These are phyloP conservation scores for Ceratocystis variospora DNA, from an alignment of 2,329 filamentous ascomycete species.

Conservation along the genomic window DNA sequence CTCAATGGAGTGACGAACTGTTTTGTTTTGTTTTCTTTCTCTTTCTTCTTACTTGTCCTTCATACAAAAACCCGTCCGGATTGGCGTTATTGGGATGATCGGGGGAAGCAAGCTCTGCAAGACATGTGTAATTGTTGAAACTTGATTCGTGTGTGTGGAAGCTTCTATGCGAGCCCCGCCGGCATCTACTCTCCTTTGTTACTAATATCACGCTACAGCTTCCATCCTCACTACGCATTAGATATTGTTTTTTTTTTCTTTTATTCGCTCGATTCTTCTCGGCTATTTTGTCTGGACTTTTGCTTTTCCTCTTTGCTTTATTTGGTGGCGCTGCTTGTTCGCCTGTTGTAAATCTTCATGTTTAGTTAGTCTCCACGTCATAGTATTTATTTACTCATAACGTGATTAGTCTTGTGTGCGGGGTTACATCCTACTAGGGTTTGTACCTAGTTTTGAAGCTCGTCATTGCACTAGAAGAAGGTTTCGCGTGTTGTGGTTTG, in stretches of 20 bases:
- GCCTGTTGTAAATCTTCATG: not conserved
- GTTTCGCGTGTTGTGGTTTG: not conserved
- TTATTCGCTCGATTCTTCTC: not conserved
- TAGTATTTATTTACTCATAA: not conserved
- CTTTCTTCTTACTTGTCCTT: conserved; percentile 1
- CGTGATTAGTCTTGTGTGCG: not conserved
- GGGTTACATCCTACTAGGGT: not conserved
- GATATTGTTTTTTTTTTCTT: conserved; percentile 2
- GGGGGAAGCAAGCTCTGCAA: not conserved
- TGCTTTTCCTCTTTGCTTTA: not conserved
- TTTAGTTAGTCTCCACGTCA: not conserved
- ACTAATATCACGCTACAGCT: not conserved
- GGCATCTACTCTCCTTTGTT: not conserved
- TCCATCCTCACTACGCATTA: not conserved
- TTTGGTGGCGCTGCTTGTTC: not conserved
- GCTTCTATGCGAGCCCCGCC: not conserved
- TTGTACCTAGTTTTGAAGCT: not conserved
- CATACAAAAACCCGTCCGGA: not conserved
- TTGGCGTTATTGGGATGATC: not conserved
- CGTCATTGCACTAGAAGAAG: not conserved
- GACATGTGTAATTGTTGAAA: not conserved
- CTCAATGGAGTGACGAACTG: conserved; percentile 1
- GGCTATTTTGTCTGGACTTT: not conserved
- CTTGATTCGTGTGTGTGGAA: not conserved
- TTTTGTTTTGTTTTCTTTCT: not conserved